Base-by-base conservation (phyloP, 345 rosid genomes). In the Lepidium didymum region DNA sequence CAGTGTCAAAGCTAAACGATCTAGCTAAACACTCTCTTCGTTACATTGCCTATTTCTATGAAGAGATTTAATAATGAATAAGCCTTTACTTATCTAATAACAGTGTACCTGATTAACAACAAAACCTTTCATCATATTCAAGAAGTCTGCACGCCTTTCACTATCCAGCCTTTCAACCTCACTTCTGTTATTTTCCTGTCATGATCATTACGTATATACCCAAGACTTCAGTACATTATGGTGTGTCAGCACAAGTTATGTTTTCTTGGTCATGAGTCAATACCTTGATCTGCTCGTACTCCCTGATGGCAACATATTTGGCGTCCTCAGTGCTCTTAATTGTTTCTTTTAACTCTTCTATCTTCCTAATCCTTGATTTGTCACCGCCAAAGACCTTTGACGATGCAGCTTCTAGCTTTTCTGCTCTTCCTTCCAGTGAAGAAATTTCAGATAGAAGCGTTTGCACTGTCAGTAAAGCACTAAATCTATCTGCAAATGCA, bases 381-480 rank as follows among this genome's bases (percentile, higher is more conserved):
- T 94, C 99, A 21, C 97, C 97, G 15, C 99, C 99, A 87, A 86
- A 94, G 70, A 91, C 82, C 77, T 94, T 94, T 40, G 96, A 86
- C 35, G 97, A 87, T 56, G 93, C 96, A 65, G 87, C 96, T 80
- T 94, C 93, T 71, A 91, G 93, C 73, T 94, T 91, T 64, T 94
- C 96, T 38, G 87, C 84, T 78, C 89, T 91, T 7, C 60, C 75
- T 18, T 89, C 84, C 81, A 91, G 77, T 1, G 93, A 65, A 51
- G 99, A 82, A 61, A 87, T 70, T 35, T 94, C 97, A 40, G 99
- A 81, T 40, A 87, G 63, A 75, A 94, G 93, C 58, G 96, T 87
- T 79, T 94, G 99, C 68, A 91, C 93, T 1, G 97, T 89, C 80
- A 94, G 79, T 61, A 94, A 72, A 55, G 97, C 95, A 79, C 86